Base-by-base conservation (phyloP, 345 rosid genomes). In the Citrus reticulata region DNA sequence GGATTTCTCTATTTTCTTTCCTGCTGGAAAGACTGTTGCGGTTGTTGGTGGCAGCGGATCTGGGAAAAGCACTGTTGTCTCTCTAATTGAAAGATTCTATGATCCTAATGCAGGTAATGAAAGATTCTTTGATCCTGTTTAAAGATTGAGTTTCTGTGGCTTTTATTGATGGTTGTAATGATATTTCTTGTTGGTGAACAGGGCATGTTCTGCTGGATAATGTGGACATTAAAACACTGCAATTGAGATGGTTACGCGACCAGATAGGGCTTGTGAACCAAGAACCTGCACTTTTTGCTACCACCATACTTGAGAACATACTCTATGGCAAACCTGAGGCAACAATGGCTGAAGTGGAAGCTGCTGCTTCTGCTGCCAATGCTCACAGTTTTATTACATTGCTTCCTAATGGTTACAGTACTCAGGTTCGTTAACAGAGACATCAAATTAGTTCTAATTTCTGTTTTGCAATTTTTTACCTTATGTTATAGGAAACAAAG, bases 21-120 rank as follows among this genome's bases (percentile, higher is more conserved):
- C 99, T 30, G 97, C 98, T 2, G 99, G 98, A 78, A 96, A 93
- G 81, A 96, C 99, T 0, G 90, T 96, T 42, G 99, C 99, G 0
- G 99, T 94, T 7, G 99, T 96, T 80, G 99, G 99, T 65, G 98
- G 99, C 6, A 96, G 99, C 65, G 99, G 99, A 25, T 94, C 98
- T 34, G 99, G 99, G 73, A 96, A 96, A 86, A 96, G 99, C 84
- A 96, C 99, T 25, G 99, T 96, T 73, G 98, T 96, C 78, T 94
- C 99, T 71, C 83, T 96, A 58, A 90, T 96, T 3, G 99, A 96
- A 88, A 87, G 99, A 77, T 96, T 96, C 83, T 96, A 96, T 24
- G 99, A 96, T 87, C 98, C 99, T 62, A 93, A 75, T 82, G 87
- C 85, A 40, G 99, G 99, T 94, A 91, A 89, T 17, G 37, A 55